phyloP scores from a whole-genome alignment of 805 yeast species.

The Candida suzukii region DNA sequence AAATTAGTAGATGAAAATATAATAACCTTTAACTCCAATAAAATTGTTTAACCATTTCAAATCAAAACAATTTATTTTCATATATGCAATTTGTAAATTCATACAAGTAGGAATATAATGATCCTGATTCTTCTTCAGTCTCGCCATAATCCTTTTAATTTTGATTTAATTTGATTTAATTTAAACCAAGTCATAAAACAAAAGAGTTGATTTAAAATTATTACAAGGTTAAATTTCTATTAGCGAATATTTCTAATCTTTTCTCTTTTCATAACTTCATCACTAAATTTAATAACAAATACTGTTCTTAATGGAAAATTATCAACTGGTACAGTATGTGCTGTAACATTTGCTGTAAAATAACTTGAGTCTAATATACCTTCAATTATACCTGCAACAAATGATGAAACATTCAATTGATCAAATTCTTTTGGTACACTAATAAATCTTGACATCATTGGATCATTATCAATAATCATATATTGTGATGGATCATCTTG shows the following conservation, averaged over 20 bases:
- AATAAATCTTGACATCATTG: constrained; percentile 63
- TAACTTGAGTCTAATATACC: constrained; percentile 71
- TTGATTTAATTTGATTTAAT: too few relatives aligned
- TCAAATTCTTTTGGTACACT: constrained; percentile 76
- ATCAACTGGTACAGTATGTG: constrained; percentile 65
- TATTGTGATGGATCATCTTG: constrained; percentile 57
- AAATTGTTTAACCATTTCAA: too few relatives aligned
- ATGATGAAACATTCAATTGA: constrained; percentile 73
- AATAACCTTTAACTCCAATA: too few relatives aligned
- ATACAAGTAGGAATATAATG: too few relatives aligned
- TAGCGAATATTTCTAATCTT: constrained; percentile 22
- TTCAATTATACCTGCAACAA: constrained; percentile 79
- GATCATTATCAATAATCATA: constrained; percentile 76
- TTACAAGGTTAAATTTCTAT: too few relatives aligned
- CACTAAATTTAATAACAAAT: constrained; percentile 65
- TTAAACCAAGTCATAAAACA: too few relatives aligned
- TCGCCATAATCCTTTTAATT: too few relatives aligned
- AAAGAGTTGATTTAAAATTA: too few relatives aligned
- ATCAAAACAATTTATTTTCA: too few relatives aligned
- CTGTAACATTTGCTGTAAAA: constrained; percentile 73
- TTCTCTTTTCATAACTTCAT: constrained; percentile 49
- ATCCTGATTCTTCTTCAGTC: too few relatives aligned
- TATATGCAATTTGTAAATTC: too few relatives aligned
- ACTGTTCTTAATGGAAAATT: constrained; percentile 62
- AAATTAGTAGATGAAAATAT: too few relatives aligned